Percentiles rank a stretch among this genome's conserved stretches.
phyloP scores from a whole-genome alignment of 805 yeast genomes.

The Candida railenensis region DNA sequence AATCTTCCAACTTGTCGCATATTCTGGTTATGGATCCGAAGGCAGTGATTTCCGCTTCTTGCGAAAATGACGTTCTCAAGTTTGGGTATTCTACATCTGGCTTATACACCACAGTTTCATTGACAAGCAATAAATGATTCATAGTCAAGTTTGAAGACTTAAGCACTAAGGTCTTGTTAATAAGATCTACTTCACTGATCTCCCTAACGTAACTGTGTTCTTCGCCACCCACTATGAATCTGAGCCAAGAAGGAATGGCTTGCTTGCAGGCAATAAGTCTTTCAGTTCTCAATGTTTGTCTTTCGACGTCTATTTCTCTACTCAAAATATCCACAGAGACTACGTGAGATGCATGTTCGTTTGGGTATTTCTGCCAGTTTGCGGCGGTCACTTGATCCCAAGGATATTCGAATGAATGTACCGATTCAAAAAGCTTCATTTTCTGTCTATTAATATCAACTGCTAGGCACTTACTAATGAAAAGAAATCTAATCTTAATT shows the following conservation, averaged over 20 bases:
- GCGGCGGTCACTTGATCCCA: constrained; percentile 97
- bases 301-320: constrained; percentile 59
- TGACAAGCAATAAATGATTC: constrained; percentile 71
- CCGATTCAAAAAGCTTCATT: constrained; percentile 79
- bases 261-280: constrained; percentile 87
- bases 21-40: constrained; percentile 67
- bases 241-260: constrained; percentile 80
- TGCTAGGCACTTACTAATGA: neutral
- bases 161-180: constrained; percentile 62
- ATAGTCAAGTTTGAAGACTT: constrained; percentile 86
- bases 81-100: constrained; percentile 61
- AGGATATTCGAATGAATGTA: constrained; percentile 72
- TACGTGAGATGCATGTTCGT: constrained; percentile 87
- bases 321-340: constrained; percentile 86
- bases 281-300: constrained; percentile 63
- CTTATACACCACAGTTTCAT: constrained; percentile 78
- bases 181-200: constrained; percentile 78
- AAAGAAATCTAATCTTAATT: no score
- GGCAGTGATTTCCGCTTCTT: constrained; percentile 87
- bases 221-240: constrained; percentile 67
- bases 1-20: constrained; percentile 84
- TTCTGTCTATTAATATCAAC: neutral
- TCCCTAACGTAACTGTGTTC: constrained; percentile 83
- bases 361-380: constrained; percentile 97
- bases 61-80: constrained; percentile 62